Conservation (phyloP, 2,329 filamentous ascomycete genomes). For the Paraconiothyrium brasiliense region DNA sequence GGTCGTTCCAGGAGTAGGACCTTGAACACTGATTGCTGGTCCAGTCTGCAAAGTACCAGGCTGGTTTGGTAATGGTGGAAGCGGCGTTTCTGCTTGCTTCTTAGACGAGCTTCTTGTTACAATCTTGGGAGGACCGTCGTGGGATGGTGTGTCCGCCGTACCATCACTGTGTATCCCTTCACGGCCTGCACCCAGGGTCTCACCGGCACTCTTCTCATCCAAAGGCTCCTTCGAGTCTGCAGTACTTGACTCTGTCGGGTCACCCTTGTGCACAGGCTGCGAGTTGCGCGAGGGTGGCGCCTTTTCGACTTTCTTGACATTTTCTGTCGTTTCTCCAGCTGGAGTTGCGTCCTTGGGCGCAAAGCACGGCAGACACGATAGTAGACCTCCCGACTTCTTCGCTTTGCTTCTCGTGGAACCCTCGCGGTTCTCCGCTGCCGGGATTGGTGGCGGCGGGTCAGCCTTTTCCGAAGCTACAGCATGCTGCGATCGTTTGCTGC, state of each 20-base stretch:
- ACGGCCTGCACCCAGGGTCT: constrained; percentile 31
- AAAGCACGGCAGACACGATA: constrained; percentile 72
- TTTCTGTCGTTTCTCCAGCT: constrained; percentile 51
- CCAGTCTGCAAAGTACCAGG: constrained; percentile 44
- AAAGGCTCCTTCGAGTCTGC: constrained; percentile 56
- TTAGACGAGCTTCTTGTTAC: constrained; percentile 46
- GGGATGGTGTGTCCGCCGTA: constrained; percentile 35
- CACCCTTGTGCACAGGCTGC: constrained; percentile 56
- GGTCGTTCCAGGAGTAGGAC: constrained; percentile 56
- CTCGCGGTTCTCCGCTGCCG: constrained; percentile 40
- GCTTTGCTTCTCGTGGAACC: constrained; percentile 49
- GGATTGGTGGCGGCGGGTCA: constrained; percentile 43
- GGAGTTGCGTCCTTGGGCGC: constrained; percentile 67
- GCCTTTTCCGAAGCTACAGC: constrained; percentile 53
- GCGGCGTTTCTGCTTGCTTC: constrained; percentile 41
- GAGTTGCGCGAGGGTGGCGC: constrained; percentile 52
- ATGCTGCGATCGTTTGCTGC: constrained; percentile 56
- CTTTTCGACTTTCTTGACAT: constrained; percentile 53
- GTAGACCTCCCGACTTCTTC: constrained; percentile 54
- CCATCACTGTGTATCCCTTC: constrained; percentile 36
- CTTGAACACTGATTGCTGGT: constrained; percentile 55
- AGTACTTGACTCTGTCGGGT: constrained; percentile 55
- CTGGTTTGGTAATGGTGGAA: constrained; percentile 41
- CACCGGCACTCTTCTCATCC: constrained; percentile 53
- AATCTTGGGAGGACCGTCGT: constrained; percentile 36